phyloP scores from a whole-genome alignment of 345 rosid genomes.

The Rhodamnia argentea region DNA sequence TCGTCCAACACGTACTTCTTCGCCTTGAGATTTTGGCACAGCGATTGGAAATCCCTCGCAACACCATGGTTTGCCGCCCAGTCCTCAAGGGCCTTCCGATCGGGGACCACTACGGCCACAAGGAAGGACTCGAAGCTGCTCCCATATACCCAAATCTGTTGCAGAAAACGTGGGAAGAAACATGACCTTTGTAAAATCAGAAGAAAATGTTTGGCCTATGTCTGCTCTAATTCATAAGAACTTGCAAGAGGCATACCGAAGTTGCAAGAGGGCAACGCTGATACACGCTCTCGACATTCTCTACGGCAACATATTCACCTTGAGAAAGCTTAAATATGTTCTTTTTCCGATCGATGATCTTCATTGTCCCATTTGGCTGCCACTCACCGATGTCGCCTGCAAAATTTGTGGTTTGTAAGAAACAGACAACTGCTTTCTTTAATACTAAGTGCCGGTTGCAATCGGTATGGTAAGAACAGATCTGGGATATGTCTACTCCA shows the following conservation, averaged over 20 bases:
- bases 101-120: slow-evolving; percentile 80
- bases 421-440: neutral
- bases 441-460: neutral
- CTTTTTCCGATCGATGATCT: slow-evolving; percentile 88
- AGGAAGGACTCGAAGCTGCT: slow-evolving; percentile 94
- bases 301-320: slow-evolving; percentile 95
- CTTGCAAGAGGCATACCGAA: slow-evolving; percentile 32
- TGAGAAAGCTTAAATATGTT: slow-evolving; percentile 94
- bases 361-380: slow-evolving; percentile 86
- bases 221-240: neutral
- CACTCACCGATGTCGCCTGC: slow-evolving; percentile 89
- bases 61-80: slow-evolving; percentile 48
- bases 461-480: neutral
- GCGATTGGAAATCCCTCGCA: slow-evolving; percentile 41
- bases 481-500: neutral
- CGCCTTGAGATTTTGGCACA: slow-evolving; percentile 60
- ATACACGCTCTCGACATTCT: slow-evolving; percentile 67
- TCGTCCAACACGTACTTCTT: slow-evolving; percentile 64
- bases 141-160: slow-evolving; percentile 87
- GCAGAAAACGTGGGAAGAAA: neutral
- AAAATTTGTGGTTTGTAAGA: neutral
- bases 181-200: neutral
- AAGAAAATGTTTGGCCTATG: neutral
- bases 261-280: slow-evolving; percentile 59
- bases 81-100: slow-evolving; percentile 60